Base-by-base conservation (phyloP, 164 flowering plant species). In the Cinnamomum micranthum region DNA sequence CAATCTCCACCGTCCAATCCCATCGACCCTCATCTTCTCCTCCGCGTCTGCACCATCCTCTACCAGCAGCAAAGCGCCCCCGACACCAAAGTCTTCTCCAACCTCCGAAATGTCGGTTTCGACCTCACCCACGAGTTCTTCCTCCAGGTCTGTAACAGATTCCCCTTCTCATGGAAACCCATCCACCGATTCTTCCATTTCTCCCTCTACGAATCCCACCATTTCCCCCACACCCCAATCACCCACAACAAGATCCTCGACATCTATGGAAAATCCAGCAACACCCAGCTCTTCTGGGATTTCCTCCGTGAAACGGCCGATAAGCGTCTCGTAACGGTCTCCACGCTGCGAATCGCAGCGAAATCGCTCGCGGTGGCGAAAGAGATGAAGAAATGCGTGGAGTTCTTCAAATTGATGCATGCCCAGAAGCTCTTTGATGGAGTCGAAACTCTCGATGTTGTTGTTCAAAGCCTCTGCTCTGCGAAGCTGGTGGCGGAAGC, bases 131-230 rank as follows among this genome's bases (percentile, higher is more conserved):
- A 88, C 75, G 96, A 94, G 71, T 87, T 92, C 81, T 94, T 94
- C 86, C 91, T 94, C 72, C 97, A 88, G 74, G 90, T 92, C 72
- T 91, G 97, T 88, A 91, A 90, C 88, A 83, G 80, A 14, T 94
- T 94, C 84, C 95, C 90, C 2, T 78, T 28, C 47, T 92, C 98
- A 27, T 90, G 95, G 93, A 85, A 85, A 41, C 97, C 98, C 70
- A 80, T 92, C 41, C 83, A 90, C 89, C 82, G 68, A 22, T 87
- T 92, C 85, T 90, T 85, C 81, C 71, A 59, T 7, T 94, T 80
- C 85, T 83, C 93, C 17, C 74, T 80, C 24, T 72, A 83, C 59
- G 82, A 82, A 33, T 83, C 84, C 13, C 17, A 65, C 47, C 4
- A 65, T 7, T 90, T 90, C 78, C 22, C 78, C 19, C 97, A 91